phyloP scores from a whole-genome alignment of 1,284 basidiomycete species.

The Xerocomus tenax region DNA sequence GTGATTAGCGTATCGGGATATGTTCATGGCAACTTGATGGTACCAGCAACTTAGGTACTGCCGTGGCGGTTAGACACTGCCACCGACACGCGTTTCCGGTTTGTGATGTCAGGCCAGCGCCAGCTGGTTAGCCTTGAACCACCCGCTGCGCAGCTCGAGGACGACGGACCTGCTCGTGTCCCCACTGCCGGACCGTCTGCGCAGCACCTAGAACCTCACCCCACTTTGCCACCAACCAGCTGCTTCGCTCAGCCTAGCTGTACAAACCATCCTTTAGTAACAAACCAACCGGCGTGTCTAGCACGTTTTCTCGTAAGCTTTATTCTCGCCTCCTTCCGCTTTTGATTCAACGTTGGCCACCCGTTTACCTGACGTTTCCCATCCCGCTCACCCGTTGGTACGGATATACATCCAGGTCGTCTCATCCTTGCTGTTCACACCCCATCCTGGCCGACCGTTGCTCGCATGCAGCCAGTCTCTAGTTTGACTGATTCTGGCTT shows the following conservation, averaged over 20 bases:
- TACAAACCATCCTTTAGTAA: slow-evolving; percentile 9
- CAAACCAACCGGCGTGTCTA: slow-evolving; percentile 24
- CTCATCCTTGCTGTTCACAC: slow-evolving; percentile 21
- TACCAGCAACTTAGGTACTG: background rate
- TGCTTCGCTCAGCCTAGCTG: slow-evolving; percentile 8
- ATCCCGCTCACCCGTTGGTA: slow-evolving; percentile 26
- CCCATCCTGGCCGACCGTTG: slow-evolving; percentile 23
- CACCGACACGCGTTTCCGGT: slow-evolving; percentile 22
- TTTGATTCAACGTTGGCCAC: slow-evolving; percentile 28
- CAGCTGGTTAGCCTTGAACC: slow-evolving; percentile 8
- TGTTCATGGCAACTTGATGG: background rate
- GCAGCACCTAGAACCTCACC: slow-evolving; percentile 11
- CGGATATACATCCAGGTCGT: slow-evolving; percentile 23
- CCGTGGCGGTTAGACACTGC: slow-evolving; percentile 11
- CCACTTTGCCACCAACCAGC: slow-evolving; percentile 10
- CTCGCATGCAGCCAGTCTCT: slow-evolving; percentile 29
- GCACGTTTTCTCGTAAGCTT: slow-evolving; percentile 31
- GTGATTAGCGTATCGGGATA: background rate
- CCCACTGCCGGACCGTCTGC: slow-evolving; percentile 7
- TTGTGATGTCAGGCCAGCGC: slow-evolving; percentile 24
- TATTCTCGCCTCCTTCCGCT: slow-evolving; percentile 24
- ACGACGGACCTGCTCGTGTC: slow-evolving; percentile 4
- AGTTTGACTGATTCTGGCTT: slow-evolving; percentile 39
- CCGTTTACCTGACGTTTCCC: slow-evolving; percentile 36
- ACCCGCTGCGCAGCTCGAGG: slow-evolving; percentile 11